Conservation (phyloP, 192 early-diverging fungal species). For the Coemansia sp. region DNA sequence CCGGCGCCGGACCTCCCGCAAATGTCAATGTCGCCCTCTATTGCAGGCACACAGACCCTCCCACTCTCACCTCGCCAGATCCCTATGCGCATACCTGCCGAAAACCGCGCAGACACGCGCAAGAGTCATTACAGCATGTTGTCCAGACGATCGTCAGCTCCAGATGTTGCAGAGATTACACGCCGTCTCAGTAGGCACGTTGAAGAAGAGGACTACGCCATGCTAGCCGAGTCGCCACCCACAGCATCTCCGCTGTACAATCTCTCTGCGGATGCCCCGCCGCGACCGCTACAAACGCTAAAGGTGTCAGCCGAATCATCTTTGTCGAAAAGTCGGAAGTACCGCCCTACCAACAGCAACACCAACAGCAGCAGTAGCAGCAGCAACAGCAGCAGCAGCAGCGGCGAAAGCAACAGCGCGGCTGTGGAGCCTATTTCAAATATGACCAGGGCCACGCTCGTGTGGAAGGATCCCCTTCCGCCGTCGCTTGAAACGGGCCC, state of each 20-base stretch:
- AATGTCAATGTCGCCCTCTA: conserved; percentile 5
- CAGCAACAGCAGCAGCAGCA: background rate
- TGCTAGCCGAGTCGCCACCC: background rate
- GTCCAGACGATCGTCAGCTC: conserved; percentile 47
- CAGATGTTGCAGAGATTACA: conserved; percentile 30
- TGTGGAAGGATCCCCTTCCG: conserved; percentile 11
- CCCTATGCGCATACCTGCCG: background rate
- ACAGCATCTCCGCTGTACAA: background rate
- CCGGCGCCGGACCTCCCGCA: conserved; percentile 13
- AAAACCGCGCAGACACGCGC: conserved; percentile 13
- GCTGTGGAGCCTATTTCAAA: background rate
- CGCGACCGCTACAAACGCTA: background rate
- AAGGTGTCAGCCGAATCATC: background rate
- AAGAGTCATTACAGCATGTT: conserved; percentile 42
- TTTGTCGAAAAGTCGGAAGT: background rate
- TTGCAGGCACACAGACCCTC: conserved; percentile 6
- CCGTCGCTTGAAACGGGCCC: background rate
- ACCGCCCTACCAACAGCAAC: background rate
- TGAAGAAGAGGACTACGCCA: conserved; percentile 1
- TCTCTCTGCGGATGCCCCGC: background rate
- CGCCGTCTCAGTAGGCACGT: conserved; percentile 25
- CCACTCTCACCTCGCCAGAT: conserved; percentile 2
- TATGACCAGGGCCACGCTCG: conserved; percentile 13
- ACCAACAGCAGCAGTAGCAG: background rate
- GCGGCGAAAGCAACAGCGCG: too few species aligned